Evolutionary conservation across 805 yeast species (phyloP).

Genomic region (Candida pini): DNA sequence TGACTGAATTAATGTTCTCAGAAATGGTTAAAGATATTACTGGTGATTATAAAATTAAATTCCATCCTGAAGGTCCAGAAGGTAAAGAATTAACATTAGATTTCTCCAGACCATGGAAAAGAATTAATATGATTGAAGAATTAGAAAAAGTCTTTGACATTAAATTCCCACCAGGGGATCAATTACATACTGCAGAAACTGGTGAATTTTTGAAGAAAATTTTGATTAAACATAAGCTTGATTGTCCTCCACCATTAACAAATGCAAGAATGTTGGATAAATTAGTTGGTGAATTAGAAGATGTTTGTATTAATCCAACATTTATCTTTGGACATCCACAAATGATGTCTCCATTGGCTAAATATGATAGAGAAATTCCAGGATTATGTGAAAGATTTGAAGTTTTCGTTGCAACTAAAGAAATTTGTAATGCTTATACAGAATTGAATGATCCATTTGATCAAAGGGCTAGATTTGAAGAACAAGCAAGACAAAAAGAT

Average conservation of each 20-base stretch:
- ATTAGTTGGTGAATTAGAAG: constrained; percentile 95
- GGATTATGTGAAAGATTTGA: constrained; percentile 98
- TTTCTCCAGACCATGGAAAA: constrained; percentile 97
- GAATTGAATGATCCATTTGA: constrained; percentile 99
- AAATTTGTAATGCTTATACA: constrained; percentile 96
- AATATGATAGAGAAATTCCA: constrained; percentile 84
- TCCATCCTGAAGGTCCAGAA: constrained; percentile 93
- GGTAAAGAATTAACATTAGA: constrained; percentile 75
- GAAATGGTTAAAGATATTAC: constrained; percentile 97
- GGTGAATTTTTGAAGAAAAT: constrained; percentile 81
- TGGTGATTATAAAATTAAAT: constrained; percentile 78
- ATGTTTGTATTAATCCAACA: constrained; percentile 91
- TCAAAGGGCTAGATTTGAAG: constrained; percentile 96
- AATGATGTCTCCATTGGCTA: constrained; percentile 99
- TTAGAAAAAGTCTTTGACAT: constrained; percentile 81
- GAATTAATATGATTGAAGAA: constrained; percentile 95
- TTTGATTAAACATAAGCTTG: constrained; percentile 73
- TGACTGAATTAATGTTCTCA: constrained; percentile 87
- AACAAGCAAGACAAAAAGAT: constrained; percentile 97
- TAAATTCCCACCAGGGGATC: constrained; percentile 93
- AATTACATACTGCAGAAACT: constrained; percentile 90
- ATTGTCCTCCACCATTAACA: constrained; percentile 85
- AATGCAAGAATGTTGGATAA: constrained; percentile 99
- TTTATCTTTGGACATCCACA: constrained; percentile 98
- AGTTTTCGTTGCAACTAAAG: constrained; percentile 97